phyloP scores from a whole-genome alignment of 2,329 filamentous ascomycete genomes.

The Fusarium neocosmosporiellum region DNA sequence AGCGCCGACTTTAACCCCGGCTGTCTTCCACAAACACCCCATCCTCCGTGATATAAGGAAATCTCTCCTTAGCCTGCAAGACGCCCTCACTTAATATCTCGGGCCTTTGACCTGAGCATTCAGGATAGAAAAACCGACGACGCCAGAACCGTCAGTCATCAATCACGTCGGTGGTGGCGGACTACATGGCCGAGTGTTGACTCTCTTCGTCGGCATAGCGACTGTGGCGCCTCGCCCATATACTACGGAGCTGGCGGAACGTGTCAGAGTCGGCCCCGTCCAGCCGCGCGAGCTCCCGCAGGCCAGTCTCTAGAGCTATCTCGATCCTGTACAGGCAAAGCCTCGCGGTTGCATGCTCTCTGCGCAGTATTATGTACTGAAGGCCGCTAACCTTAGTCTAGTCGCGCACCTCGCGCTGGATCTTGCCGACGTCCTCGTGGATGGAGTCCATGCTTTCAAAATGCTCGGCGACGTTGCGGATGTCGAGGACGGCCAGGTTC shows the following conservation, averaged over 20 bases:
- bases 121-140: neutral
- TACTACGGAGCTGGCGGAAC: conserved; percentile 17
- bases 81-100: accelerated
- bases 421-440: neutral
- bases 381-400: no score
- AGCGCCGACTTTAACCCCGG: neutral
- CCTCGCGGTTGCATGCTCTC: no score
- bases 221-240: neutral
- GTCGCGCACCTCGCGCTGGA: neutral
- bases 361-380: no score
- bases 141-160: neutral
- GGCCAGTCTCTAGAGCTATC: neutral
- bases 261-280: neutral
- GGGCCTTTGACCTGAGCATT: neutral
- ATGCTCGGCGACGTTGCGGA: neutral
- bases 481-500: conserved; percentile 24
- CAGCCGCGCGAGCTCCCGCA: conserved; percentile 21
- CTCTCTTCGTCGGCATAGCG: neutral
- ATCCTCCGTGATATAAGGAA: neutral
- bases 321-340: neutral
- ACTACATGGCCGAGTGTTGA: neutral
- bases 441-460: neutral
- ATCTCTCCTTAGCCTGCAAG: neutral
- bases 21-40: neutral
- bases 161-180: neutral